Percentiles rank a stretch among this genome's conserved stretches.
These are phyloP conservation scores for Baeospora myosura DNA, from an alignment of 1,284 basidiomycete species.

Conservation along the genomic window DNA sequence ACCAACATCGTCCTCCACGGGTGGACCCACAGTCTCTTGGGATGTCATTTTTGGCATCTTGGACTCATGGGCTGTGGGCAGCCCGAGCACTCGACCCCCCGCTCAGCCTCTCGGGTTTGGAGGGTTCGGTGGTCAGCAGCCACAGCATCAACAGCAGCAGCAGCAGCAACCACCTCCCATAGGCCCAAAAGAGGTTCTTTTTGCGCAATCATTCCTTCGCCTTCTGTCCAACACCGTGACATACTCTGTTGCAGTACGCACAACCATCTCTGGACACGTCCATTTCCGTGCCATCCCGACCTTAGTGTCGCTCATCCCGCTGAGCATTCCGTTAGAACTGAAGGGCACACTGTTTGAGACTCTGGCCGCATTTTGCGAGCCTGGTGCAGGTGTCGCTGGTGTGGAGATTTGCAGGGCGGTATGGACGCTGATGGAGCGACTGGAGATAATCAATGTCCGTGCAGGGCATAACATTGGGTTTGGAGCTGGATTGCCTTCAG, in stretches of 20 bases:
- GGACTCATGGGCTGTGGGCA: conserved; percentile 35
- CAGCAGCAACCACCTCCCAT: conserved; percentile 45
- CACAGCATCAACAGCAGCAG: conserved; percentile 27
- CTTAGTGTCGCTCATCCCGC: conserved; percentile 71
- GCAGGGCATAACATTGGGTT: conserved; percentile 31
- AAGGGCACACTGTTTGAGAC: conserved; percentile 85
- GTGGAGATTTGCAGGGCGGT: conserved; percentile 77
- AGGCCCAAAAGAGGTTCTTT: conserved; percentile 68
- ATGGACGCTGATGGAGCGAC: conserved; percentile 78
- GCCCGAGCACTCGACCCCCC: conserved; percentile 24
- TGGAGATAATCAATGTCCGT: conserved; percentile 78
- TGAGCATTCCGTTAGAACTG: conserved; percentile 82
- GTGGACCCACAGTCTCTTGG: conserved; percentile 39
- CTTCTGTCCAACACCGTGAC: conserved; percentile 77
- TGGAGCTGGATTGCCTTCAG: conserved; percentile 34
- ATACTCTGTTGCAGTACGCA: conserved; percentile 72
- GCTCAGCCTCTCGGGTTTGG: conserved; percentile 5
- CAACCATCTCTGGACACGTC: conserved; percentile 72
- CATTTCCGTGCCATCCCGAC: conserved; percentile 76
- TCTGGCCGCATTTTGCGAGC: conserved; percentile 77
- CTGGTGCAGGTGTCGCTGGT: conserved; percentile 64
- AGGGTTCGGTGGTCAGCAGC: conserved; percentile 2
- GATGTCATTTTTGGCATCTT: conserved; percentile 34
- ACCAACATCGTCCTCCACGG: conserved; percentile 28
- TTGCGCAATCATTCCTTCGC: conserved; percentile 76